Base-by-base conservation (phyloP, 1,284 basidiomycete species). In the Rhodotorula sp. region DNA sequence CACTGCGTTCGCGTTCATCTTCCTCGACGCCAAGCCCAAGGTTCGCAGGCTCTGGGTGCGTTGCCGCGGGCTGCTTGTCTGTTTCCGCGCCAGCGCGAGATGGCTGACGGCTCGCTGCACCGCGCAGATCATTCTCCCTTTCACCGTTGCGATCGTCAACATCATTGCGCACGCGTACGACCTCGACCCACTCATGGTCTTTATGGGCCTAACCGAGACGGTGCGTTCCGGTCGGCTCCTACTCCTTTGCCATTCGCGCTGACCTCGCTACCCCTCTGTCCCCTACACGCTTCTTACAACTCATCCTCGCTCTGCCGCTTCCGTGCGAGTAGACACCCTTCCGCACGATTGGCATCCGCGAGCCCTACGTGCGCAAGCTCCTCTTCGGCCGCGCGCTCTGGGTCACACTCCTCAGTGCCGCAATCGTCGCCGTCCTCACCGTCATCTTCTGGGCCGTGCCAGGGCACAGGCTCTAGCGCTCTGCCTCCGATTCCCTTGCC, bases 111-210 rank as follows among this genome's bases (percentile, higher is more conserved):
- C 61, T 2, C 58, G 34, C 48, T 29, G 29, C n/a, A 7, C 19
- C 17, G 1, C 65, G 58, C 79, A 95, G 94, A 88, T 96, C 77
- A 95, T 98, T 83, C 86, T 99, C 46, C 96, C 96, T 0, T 98
- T 97, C 82, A 85, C 90, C n/a, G 82, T 98, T 77, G 92, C 95
- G 63, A 85, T 92, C 78, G 88, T 96, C 76, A 90, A 92, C 83
- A 87, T 99, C 72, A 86, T 97, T 69, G 92, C 94, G 34, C 92
- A 97, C 80, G 92, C 95, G 82, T 99, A 99, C 83, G 93, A 96
- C 81, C 88, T 98, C 67, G 95, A 97, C 81, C 96, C 96, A 6
- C 84, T 97, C 77, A 79, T 86, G 58, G 84, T 93, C 72, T 91
- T 93, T 84, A 82, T 92, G 75, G 87, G 88, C 67, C 90, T 91